Evolutionary conservation across 139 green algal species (phyloP).

Genomic region (Nannochloris sp.): DNA sequence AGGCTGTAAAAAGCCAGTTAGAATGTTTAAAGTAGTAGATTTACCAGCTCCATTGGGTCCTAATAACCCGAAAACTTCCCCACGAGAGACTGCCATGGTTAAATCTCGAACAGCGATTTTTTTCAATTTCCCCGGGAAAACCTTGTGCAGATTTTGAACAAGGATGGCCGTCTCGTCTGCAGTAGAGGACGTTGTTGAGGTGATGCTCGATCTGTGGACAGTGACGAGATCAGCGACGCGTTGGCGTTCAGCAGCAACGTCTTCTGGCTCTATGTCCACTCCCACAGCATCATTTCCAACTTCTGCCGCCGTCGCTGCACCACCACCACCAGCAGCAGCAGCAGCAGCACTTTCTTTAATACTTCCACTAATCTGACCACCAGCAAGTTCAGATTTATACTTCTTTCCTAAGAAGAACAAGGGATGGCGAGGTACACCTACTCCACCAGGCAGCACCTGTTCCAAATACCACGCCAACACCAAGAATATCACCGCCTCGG

Average conservation of each 20-base stretch:
- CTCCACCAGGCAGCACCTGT: slow-evolving; percentile 60
- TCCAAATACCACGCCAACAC: slow-evolving; percentile 68
- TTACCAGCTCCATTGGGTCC: slow-evolving; percentile 52
- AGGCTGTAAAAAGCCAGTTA: slow-evolving; percentile 33
- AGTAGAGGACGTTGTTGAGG: no score
- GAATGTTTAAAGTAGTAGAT: slow-evolving; percentile 28
- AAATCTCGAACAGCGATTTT: slow-evolving; percentile 53
- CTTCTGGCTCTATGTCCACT: slow-evolving; percentile 29
- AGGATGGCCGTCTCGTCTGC: slow-evolving; percentile 53
- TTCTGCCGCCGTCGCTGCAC: neutral
- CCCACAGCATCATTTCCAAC: neutral
- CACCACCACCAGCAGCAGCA: neutral
- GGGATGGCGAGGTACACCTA: slow-evolving; percentile 67
- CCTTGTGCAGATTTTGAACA: slow-evolving; percentile 63
- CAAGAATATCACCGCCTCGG: slow-evolving; percentile 77
- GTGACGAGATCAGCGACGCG: slow-evolving; percentile 20
- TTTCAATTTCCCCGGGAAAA: slow-evolving; percentile 44
- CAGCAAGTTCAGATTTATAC: neutral
- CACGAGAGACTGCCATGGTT: slow-evolving; percentile 57
- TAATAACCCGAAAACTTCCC: slow-evolving; percentile 78
- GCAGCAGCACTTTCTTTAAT: neutral
- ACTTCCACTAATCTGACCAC: neutral
- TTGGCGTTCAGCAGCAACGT: slow-evolving; percentile 35
- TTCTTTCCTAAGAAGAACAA: slow-evolving; percentile 85
- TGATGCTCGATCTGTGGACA: neutral